Base-by-base conservation (phyloP, 208 protist species). In the Sergeia podlipaevii region DNA sequence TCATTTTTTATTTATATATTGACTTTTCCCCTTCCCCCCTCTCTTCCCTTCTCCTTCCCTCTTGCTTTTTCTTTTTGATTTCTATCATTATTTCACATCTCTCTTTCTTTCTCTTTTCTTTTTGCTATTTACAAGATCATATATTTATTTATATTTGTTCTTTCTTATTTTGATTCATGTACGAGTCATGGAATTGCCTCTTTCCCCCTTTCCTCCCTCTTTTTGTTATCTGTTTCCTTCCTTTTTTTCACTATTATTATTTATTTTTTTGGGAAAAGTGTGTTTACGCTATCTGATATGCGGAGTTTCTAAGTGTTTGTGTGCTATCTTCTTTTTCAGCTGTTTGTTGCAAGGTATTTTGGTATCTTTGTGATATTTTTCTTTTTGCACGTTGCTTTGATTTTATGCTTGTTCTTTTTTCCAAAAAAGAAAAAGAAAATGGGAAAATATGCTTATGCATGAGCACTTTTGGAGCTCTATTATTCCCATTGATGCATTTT, bases 1-100 rank as follows among this genome's bases (percentile, higher is more conserved):
- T 59, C 50, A 47, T 59, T n/a, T 53, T 66, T 50, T 52, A 54
- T 55, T 24, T 28, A 7, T 41, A 27, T 38, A 0, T 20, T 39
- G 13, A 37, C 45, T 52, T 24, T 56, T 45, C n/a, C n/a, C n/a
- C n/a, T 2, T n/a, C 24, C 13, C 17, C 42, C 23, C 43, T 59
- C 27, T 59, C 43, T 38, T 24, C 36, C 52, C 27, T 29, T 18
- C 15, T 41, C 13, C 11, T 11, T 18, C 34, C 50, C 10, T 34
- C 15, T 18, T 54, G 33, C 11, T 39, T 26, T 38, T 15, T 43
- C 32, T 28, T 29, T 48, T 3, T n/a, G n/a, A n/a, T n/a, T n/a
- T n/a, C n/a, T n/a, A n/a, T n/a, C n/a, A n/a, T n/a, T n/a, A n/a
- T n/a, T 2, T n/a, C 24, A 21, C 17, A 58, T 21, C 43, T 59